Conservation (phyloP, 768 basidiomycete genomes). For the Favolaschia claudopus region DNA sequence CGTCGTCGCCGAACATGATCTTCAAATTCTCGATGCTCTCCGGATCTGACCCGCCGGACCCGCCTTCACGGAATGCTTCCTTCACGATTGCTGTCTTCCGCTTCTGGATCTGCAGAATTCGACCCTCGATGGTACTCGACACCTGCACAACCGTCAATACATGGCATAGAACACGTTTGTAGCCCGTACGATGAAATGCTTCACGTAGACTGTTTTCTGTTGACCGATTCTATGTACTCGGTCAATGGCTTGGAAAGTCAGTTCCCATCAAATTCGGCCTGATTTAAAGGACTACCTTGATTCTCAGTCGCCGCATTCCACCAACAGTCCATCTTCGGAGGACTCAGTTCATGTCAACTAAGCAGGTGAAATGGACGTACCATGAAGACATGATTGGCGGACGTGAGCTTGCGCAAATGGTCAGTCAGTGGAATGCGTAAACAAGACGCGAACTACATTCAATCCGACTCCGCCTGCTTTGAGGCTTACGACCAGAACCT, state of each 20-base stretch:
- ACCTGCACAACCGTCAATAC: constrained; percentile 49
- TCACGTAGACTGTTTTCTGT: constrained; percentile 82
- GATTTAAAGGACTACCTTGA: constrained; percentile 63
- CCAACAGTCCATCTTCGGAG: constrained; percentile 86
- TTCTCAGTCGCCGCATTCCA: constrained; percentile 88
- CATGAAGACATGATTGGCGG: constrained; percentile 89
- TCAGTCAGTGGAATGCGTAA: background rate
- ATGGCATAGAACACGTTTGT: background rate
- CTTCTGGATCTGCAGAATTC: constrained; percentile 83
- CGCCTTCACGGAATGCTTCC: constrained; percentile 76
- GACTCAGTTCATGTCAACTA: background rate
- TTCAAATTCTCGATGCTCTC: constrained; percentile 85
- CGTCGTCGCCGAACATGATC: constrained; percentile 71
- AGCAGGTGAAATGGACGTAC: constrained; percentile 44
- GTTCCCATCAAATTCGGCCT: background rate
- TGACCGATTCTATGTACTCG: constrained; percentile 88
- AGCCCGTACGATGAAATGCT: constrained; percentile 77
- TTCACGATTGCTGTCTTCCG: constrained; percentile 88
- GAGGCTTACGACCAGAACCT: constrained; percentile 79
- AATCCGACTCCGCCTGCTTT: constrained; percentile 94
- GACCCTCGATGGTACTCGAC: constrained; percentile 77
- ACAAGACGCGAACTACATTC: constrained; percentile 64
- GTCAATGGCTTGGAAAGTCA: constrained; percentile 67
- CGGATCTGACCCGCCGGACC: constrained; percentile 54
- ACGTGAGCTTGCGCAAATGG: constrained; percentile 61